These are phyloP conservation scores for Sclerotinia borealis DNA, from an alignment of 2,329 filamentous ascomycete genomes.

Conservation along the genomic window DNA sequence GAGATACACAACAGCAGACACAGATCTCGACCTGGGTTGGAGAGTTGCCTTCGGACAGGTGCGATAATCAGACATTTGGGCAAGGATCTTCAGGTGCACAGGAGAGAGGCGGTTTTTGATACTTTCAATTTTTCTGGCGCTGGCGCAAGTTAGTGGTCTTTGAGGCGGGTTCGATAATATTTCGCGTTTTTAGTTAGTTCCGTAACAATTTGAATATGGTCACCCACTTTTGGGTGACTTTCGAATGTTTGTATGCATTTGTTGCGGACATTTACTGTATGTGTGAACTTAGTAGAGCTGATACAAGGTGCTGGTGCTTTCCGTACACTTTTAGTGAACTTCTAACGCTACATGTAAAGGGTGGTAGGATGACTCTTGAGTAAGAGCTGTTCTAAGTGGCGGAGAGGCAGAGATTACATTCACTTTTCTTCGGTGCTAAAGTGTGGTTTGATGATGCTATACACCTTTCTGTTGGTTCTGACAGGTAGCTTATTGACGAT, in stretches of 20 bases:
- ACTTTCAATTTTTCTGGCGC: neutral
- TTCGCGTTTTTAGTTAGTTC: neutral
- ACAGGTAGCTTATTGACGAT: too few species aligned
- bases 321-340: neutral
- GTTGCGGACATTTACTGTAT: neutral
- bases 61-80: too few species aligned
- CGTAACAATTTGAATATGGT: neutral
- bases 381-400: too few species aligned
- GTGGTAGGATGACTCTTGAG: too few species aligned
- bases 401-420: too few species aligned
- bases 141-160: neutral
- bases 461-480: too few species aligned
- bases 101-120: neutral
- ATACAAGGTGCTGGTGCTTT: too few species aligned
- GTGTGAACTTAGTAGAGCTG: neutral
- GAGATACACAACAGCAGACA: neutral
- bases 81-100: rapidly evolving
- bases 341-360: neutral
- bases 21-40: neutral
- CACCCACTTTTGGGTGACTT: neutral
- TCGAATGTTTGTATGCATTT: neutral
- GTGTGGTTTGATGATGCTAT: too few species aligned
- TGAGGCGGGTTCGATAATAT: neutral
- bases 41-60: neutral
- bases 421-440: too few species aligned